Evolutionary conservation across 2,329 filamentous ascomycete species (phyloP), one percentile per base, ranked within the genome.

Genomic region (Ophiostoma pallidulum): DNA sequence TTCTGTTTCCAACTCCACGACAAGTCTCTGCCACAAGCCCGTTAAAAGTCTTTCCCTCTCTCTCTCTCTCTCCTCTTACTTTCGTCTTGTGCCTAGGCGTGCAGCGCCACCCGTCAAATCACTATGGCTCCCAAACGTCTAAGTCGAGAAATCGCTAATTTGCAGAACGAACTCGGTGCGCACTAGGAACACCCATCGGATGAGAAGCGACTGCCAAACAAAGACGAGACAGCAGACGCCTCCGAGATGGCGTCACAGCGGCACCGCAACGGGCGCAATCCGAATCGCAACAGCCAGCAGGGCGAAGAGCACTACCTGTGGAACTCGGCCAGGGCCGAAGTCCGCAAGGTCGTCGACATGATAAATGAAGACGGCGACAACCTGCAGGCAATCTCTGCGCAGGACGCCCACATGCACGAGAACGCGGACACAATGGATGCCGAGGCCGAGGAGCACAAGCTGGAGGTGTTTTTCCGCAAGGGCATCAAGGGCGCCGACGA

Each of bases 221-320:
- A n/a, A n/a, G n/a, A n/a, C n/a, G n/a, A n/a, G n/a, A n/a, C n/a
- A n/a, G n/a, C n/a, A 28, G 6, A 20, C 35, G 24, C 36, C 26
- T 8, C 16, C 44, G n/a, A n/a, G n/a, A 56, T 57, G 54, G 37
- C 54, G 12, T 55, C 54, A 3, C 52, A 55, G 4, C 54, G 62
- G 19, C 62, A 58, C 38, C 57, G 62, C 26, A 59, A 58, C 28
- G 41, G 57, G 10, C 59, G 62, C 10, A 60, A 60, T 9, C 61
- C 61, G 16, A 60, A 58, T 46, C 64, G 68, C 40, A 69, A 67
- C 43, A 67, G 62, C 45, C 64, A 62, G 2, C 65, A 67, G 49
- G 68, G 67, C 33, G 68, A 71, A 50, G 68, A 71, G 48, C 58
- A 67, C 8, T 56, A 59, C 36, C 55, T 68, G 10, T 71, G 68